Evolutionary conservation across 177 flowering plant species (phyloP).

Genomic region (Vitis hybrid): DNA sequence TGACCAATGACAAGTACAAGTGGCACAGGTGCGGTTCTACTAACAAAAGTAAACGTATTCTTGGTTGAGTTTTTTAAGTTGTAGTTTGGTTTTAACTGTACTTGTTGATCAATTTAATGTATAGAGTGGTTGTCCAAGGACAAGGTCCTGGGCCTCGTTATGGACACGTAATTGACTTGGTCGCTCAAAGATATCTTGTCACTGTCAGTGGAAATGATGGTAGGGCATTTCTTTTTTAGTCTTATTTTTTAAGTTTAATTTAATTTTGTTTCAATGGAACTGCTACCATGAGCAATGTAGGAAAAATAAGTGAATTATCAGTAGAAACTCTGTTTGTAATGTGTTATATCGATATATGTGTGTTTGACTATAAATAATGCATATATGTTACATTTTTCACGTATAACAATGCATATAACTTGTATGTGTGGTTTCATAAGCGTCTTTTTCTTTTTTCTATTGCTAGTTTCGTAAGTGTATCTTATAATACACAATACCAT

Average conservation of each 20-base stretch:
- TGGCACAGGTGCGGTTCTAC: constrained; percentile 79
- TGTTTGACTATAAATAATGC: too few species aligned
- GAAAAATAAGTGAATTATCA: too few species aligned
- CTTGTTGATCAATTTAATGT: neutral
- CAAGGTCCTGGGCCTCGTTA: constrained; percentile 98
- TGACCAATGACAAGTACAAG: constrained; percentile 86
- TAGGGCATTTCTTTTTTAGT: constrained; percentile 25
- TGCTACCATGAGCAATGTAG: neutral
- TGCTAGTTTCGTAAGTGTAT: too few species aligned
- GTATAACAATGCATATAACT: too few species aligned
- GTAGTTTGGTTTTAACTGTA: neutral
- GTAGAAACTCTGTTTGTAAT: too few species aligned
- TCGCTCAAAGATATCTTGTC: constrained; percentile 91
- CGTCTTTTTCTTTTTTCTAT: too few species aligned
- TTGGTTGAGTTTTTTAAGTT: too few species aligned
- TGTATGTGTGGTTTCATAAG: too few species aligned
- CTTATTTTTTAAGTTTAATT: neutral
- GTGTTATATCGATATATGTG: too few species aligned
- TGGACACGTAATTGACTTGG: constrained; percentile 97
- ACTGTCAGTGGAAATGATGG: constrained; percentile 98
- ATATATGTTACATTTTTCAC: too few species aligned
- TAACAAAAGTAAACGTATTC: neutral
- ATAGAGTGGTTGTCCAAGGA: constrained; percentile 95
- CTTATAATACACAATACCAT: too few species aligned
- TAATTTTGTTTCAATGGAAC: neutral